phyloP scores from a whole-genome alignment of 371 early-diverging fungal species.

The Rhizopus sp. region DNA sequence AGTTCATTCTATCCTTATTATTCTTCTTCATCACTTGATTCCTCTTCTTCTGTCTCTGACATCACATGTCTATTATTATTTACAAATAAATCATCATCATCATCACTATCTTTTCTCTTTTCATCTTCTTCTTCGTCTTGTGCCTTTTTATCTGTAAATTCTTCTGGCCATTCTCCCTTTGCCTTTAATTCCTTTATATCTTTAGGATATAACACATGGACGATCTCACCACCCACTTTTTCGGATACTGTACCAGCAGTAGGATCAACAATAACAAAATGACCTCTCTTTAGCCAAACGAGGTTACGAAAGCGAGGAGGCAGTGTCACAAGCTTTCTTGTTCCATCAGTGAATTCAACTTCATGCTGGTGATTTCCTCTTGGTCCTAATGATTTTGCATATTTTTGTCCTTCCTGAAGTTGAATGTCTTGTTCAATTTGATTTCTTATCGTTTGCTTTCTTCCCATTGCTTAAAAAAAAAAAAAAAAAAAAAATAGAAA shows the following conservation, averaged over 20 bases:
- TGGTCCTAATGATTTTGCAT: conserved; percentile 67
- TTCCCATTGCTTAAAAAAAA: conserved; percentile 35
- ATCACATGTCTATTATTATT: conserved; percentile 63
- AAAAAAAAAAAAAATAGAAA: conserved; percentile 10
- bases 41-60: conserved; percentile 37
- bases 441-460: conserved; percentile 38
- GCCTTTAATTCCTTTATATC: conserved; percentile 75
- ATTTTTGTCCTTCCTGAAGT: conserved; percentile 45
- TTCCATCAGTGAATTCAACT: conserved; percentile 59
- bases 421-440: conserved; percentile 30
- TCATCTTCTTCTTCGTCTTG: conserved; percentile 15
- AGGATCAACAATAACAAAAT: conserved; percentile 73
- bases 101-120: conserved; percentile 27
- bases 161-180: conserved; percentile 56
- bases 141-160: conserved; percentile 36
- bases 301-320: conserved; percentile 80
- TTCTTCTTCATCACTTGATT: conserved; percentile 35
- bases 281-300: conserved; percentile 87
- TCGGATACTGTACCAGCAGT: conserved; percentile 53
- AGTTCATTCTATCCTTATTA: conserved; percentile 1
- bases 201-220: conserved; percentile 71
- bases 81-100: conserved; percentile 69
- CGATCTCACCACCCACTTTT: conserved; percentile 82
- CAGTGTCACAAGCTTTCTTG: conserved; percentile 63
- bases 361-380: conserved; percentile 79